phyloP scores from a whole-genome alignment of 2,329 filamentous ascomycete species.

The Fusarium xyrophilum region DNA sequence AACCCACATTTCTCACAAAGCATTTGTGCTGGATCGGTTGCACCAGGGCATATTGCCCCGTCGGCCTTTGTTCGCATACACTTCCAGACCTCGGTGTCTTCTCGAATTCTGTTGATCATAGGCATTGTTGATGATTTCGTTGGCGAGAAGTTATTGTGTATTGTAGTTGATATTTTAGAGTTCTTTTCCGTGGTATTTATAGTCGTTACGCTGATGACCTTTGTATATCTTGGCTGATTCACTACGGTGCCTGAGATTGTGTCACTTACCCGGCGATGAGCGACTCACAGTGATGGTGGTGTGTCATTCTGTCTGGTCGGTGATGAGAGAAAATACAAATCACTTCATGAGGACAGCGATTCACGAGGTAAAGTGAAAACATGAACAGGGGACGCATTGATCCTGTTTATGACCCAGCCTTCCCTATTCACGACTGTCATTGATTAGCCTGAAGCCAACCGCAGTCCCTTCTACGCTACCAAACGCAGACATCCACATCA shows the following conservation, averaged over 20 bases:
- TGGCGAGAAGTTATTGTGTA: fast-evolving
- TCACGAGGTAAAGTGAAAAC: fast-evolving
- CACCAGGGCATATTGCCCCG: background rate
- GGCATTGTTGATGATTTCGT: background rate
- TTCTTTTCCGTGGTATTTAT: background rate
- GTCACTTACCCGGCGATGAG: fast-evolving
- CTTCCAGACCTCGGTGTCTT: background rate
- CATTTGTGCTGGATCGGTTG: background rate
- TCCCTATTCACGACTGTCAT: fast-evolving
- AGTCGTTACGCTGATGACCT: fast-evolving
- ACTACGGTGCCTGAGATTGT: fast-evolving
- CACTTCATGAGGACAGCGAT: too few species aligned
- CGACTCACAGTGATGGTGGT: fast-evolving
- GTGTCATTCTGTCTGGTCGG: fast-evolving
- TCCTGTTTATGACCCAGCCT: background rate
- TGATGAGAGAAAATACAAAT: fast-evolving
- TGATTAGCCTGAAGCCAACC: fast-evolving
- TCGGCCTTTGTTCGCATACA: background rate
- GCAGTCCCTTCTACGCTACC: fast-evolving
- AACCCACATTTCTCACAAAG: background rate
- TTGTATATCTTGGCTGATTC: fast-evolving
- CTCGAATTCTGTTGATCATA: background rate
- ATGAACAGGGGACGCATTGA: background rate
- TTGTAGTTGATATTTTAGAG: fast-evolving
- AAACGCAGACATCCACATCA: background rate